These are phyloP conservation scores for Cutaneotrichosporon cutaneum DNA, from an alignment of 1,284 basidiomycete species.

Conservation along the genomic window DNA sequence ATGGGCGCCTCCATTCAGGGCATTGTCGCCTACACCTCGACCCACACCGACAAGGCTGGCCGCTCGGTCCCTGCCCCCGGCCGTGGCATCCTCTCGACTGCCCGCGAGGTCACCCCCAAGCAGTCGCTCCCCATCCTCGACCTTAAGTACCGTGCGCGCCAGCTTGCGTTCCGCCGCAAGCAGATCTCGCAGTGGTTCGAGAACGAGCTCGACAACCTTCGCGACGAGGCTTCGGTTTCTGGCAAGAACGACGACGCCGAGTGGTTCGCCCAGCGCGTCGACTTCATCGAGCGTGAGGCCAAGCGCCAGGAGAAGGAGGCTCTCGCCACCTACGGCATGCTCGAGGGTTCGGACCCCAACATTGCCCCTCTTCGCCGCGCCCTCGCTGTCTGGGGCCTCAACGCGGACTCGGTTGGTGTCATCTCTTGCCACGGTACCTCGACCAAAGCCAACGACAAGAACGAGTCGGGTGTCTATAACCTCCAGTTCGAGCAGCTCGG, in stretches of 20 bases:
- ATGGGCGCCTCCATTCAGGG: slow-evolving; percentile 91
- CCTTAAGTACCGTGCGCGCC: slow-evolving; percentile 80
- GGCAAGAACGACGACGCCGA: slow-evolving; percentile 62
- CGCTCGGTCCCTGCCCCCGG: slow-evolving; percentile 93
- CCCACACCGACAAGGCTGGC: slow-evolving; percentile 94
- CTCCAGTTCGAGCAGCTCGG: slow-evolving; percentile 83
- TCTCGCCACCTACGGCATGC: slow-evolving; percentile 86
- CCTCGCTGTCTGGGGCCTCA: slow-evolving; percentile 93
- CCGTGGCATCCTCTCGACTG: slow-evolving; percentile 80
- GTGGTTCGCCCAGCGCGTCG: slow-evolving; percentile 70
- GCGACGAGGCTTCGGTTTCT: slow-evolving; percentile 66
- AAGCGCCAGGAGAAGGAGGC: slow-evolving; percentile 86
- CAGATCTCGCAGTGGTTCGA: slow-evolving; percentile 92
- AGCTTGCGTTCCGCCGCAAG: slow-evolving; percentile 85
- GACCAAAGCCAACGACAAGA: slow-evolving; percentile 97
- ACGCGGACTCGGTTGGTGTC: slow-evolving; percentile 78
- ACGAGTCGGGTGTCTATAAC: slow-evolving; percentile 96
- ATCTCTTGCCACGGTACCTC: slow-evolving; percentile 70
- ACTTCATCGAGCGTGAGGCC: slow-evolving; percentile 85
- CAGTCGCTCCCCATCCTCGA: slow-evolving; percentile 73
- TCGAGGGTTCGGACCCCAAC: slow-evolving; percentile 79
- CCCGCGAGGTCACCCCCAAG: slow-evolving; percentile 69
- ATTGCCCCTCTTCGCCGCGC: slow-evolving; percentile 89
- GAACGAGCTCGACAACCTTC: slow-evolving; percentile 80
- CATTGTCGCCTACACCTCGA: slow-evolving; percentile 92